Base-by-base conservation (phyloP, 2,329 filamentous ascomycete species). In the Rutstroemia sp. region DNA sequence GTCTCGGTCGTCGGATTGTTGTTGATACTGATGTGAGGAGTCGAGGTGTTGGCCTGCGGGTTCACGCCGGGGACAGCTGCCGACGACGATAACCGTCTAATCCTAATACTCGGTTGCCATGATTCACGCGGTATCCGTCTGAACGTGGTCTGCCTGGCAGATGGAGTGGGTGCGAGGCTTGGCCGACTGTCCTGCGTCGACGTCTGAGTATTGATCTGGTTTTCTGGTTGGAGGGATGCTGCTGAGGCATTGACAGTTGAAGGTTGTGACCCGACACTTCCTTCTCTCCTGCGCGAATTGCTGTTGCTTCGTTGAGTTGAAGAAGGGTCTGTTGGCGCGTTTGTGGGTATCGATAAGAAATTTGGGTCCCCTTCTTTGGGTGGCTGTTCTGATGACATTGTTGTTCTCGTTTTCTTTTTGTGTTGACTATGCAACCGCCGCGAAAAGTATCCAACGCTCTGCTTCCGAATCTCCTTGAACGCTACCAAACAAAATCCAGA, bases 71-170 rank as follows among this genome's bases (percentile, higher is more conserved):
- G 19, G 10, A 56, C 21, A 14, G 51, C 30, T 48, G 46, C 27
- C 19, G 53, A 21, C 14, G 57, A 57, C 14, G 62, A 51, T 4
- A 56, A 38, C 12, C 64, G 51, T 39, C 63, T 52, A 21, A 65
- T 60, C n/a, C 64, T 59, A 44, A 65, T 65, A 50, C 60, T 65
- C 36, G 64, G 61, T 58, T 58, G 56, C 51, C 59, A 57, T 48
- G n/a, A 19, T 23, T 48, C n/a, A 23, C n/a, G n/a, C 47, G 55
- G 30, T 34, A 36, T 21, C 19, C 30, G n/a, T 34, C 30, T 48
- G 21, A 34, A 48, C 19, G 21, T 10, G 12, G 46, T 19, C 21
- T 46, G 42, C 21, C 42, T 46, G 12, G n/a, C 42, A 21, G 42
- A 14, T 25, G 42, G n/a, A 5, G 17, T 46, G 12, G 42, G 19